Conservation (phyloP, 2,329 filamentous ascomycete species). For the Hypomyces rosellus region DNA sequence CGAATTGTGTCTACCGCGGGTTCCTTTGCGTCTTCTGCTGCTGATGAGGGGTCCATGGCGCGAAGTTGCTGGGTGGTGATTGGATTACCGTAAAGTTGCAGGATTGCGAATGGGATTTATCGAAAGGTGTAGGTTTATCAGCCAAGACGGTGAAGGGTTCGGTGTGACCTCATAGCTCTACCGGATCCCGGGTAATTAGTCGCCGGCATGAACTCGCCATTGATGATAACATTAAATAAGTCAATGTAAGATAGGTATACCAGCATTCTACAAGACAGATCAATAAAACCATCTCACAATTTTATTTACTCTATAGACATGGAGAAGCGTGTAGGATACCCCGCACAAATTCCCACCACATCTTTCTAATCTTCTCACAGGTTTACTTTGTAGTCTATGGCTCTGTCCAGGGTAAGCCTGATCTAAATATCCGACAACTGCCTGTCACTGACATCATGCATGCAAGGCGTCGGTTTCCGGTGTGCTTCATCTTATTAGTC, state of each 20-base stretch:
- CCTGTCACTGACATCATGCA: slow-evolving; percentile 22
- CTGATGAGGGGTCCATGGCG: slow-evolving; percentile 17
- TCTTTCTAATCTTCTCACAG: slow-evolving; percentile 26
- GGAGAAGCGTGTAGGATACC: slow-evolving; percentile 28
- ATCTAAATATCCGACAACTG: slow-evolving; percentile 1
- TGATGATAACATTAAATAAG: neutral
- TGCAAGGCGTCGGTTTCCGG: slow-evolving; percentile 51
- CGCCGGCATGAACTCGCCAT: neutral
- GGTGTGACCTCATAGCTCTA: slow-evolving; percentile 8
- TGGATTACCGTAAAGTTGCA: neutral
- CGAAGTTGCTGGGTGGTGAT: neutral
- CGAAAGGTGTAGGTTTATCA: neutral
- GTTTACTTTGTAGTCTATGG: slow-evolving; percentile 58
- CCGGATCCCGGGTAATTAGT: slow-evolving; percentile 3
- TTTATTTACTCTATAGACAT: slow-evolving; percentile 11
- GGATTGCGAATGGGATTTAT: neutral
- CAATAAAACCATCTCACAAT: too few relatives aligned
- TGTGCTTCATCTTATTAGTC: slow-evolving; percentile 17
- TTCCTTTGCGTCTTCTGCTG: slow-evolving; percentile 13
- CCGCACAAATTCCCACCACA: neutral
- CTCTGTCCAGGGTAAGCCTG: slow-evolving; percentile 57
- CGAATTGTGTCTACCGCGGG: slow-evolving; percentile 31
- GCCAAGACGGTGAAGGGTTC: neutral
- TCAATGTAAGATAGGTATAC: too few relatives aligned
- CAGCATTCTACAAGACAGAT: too few relatives aligned